Percentiles rank a stretch among this genome's conserved stretches.
Evolutionary conservation across 306 rosid genomes (phyloP).

Genomic region (Pachyrhizus erosus): DNA sequence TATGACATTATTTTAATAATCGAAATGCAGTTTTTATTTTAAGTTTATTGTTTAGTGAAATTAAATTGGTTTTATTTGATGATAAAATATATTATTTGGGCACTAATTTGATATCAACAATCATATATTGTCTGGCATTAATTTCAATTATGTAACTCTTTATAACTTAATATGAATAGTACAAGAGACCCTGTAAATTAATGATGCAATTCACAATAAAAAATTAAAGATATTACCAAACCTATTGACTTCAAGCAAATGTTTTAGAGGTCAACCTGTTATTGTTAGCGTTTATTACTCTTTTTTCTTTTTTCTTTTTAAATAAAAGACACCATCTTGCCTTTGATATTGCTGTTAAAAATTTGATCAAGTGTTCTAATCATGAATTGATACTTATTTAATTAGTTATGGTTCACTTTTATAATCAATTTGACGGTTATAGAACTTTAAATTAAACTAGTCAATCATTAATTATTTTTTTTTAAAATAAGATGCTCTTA

Average conservation of each 20-base stretch:
- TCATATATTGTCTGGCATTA: background rate
- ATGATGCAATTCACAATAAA: constrained; percentile 38
- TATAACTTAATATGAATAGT: background rate
- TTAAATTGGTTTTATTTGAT: background rate
- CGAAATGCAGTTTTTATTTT: background rate
- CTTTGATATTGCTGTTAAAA: background rate
- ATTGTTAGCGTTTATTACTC: background rate
- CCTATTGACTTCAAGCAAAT: constrained; percentile 34
- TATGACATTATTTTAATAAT: background rate
- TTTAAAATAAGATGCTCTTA: background rate
- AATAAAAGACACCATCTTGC: background rate
- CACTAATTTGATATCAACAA: background rate
- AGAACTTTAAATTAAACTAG: background rate
- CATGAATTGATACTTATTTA: background rate
- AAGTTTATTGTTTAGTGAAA: background rate
- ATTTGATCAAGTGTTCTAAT: background rate
- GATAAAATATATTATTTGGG: background rate
- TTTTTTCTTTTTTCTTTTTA: background rate
- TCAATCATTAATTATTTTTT: background rate
- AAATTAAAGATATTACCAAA: constrained; percentile 13
- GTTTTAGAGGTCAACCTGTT: constrained; percentile 7
- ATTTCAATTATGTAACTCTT: background rate
- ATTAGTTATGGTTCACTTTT: background rate
- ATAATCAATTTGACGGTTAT: background rate
- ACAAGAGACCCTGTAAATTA: constrained; percentile 23